These are phyloP conservation scores for Tanacetum coccineum DNA, from an alignment of 129 eudicot species.

Conservation along the genomic window DNA sequence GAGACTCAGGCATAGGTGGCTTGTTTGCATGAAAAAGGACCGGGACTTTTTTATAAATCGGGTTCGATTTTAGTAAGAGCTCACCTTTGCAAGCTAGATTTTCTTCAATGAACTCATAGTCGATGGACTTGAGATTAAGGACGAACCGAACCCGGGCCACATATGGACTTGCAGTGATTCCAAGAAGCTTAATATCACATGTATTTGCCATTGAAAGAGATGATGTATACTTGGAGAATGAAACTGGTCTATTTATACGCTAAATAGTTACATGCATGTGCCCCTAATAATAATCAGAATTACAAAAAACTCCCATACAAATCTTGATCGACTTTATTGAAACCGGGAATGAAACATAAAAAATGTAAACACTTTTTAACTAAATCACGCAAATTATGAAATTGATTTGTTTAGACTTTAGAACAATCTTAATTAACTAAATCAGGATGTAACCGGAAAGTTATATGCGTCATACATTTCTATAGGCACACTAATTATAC, in stretches of 20 bases:
- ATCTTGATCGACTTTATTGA: too few species aligned
- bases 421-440: too few species aligned
- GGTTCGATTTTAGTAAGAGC: constrained; percentile 21
- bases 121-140: constrained; percentile 16
- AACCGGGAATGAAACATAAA: too few species aligned
- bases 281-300: background rate
- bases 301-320: too few species aligned
- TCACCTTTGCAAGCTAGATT: constrained; percentile 4
- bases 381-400: too few species aligned
- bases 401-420: too few species aligned
- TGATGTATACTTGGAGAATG: background rate
- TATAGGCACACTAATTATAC: too few species aligned
- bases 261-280: background rate
- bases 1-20: constrained; percentile 9
- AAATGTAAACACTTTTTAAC: too few species aligned
- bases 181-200: constrained; percentile 10
- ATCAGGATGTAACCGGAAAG: too few species aligned
- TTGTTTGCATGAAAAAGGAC: constrained; percentile 16
- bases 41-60: constrained; percentile 23
- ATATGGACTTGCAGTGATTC: constrained; percentile 10
- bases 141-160: constrained; percentile 16
- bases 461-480: too few species aligned
- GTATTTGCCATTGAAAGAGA: background rate
- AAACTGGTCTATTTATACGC: background rate
- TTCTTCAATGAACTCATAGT: constrained; percentile 16